Percentiles rank a stretch among this genome's conserved stretches.
phyloP scores from a whole-genome alignment of 805 yeast genomes.

The Ogataea pini region DNA sequence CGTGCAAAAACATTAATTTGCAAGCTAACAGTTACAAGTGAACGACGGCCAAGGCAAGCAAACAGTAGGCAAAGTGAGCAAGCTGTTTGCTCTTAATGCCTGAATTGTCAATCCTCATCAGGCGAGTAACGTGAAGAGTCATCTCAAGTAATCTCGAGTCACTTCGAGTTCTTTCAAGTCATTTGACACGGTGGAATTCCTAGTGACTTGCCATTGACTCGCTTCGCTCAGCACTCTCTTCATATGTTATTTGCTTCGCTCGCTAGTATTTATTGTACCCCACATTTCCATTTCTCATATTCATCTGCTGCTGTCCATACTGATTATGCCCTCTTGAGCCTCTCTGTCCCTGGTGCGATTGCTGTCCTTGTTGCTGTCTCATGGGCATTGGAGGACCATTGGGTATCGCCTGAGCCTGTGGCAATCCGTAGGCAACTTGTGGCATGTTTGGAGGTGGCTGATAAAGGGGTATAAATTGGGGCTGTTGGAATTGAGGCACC shows the following conservation, averaged over 20 bases:
- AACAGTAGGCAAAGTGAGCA: too few species aligned
- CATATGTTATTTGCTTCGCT: neutral
- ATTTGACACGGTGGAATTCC: too few species aligned
- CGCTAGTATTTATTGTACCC: conserved; percentile 6
- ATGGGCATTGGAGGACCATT: conserved; percentile 15
- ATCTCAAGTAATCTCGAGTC: too few species aligned
- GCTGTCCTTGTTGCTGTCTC: conserved; percentile 19
- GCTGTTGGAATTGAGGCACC: conserved; percentile 24
- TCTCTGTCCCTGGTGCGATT: conserved; percentile 20
- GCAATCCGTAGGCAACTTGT: conserved; percentile 22
- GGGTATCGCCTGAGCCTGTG: conserved; percentile 13
- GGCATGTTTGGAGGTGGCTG: conserved; percentile 22
- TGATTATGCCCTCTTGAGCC: conserved; percentile 15
- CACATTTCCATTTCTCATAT: conserved; percentile 10
- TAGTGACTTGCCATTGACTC: neutral
- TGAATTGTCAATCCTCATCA: too few species aligned
- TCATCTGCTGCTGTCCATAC: conserved; percentile 15
- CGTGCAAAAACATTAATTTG: too few species aligned
- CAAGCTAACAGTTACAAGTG: too few species aligned
- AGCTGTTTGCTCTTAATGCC: too few species aligned
- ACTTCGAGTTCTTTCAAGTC: too few species aligned
- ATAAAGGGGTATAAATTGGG: conserved; percentile 21
- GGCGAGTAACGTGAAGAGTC: too few species aligned
- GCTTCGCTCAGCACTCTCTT: too few species aligned
- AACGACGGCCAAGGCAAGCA: too few species aligned